Conservation (phyloP, 2,329 filamentous ascomycete species). For the Neurospora sp. region DNA sequence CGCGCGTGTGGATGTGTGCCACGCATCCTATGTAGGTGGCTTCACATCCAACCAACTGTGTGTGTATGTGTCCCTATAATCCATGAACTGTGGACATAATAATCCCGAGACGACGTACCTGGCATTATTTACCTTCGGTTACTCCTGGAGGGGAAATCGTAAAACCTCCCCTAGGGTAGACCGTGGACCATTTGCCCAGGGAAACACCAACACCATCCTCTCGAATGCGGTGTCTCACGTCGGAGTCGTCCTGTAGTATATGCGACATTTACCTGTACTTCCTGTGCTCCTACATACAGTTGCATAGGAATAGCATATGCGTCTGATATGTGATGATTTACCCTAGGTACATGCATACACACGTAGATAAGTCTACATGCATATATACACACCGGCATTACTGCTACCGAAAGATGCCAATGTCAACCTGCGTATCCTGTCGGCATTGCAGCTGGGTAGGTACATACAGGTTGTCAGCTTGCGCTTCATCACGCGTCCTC, state of each 20-base stretch:
- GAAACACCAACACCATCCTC: not conserved
- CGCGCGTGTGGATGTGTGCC: not conserved
- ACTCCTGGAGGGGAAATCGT: not conserved
- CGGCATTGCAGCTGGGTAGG: not conserved
- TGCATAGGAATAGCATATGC: not conserved
- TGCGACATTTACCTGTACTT: not conserved
- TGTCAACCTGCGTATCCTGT: not conserved
- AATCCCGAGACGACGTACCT: not conserved
- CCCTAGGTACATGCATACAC: not conserved
- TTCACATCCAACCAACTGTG: not conserved
- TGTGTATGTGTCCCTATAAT: not conserved
- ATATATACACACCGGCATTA: not conserved
- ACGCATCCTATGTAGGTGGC: not conserved
- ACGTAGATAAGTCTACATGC: too few relatives aligned
- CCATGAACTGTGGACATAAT: not conserved
- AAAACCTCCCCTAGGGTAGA: not conserved
- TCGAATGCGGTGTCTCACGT: not conserved
- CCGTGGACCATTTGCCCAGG: not conserved
- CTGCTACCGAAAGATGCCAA: too few relatives aligned
- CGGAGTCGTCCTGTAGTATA: not conserved
- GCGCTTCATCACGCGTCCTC: not conserved
- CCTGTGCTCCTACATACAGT: not conserved
- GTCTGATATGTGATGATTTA: not conserved
- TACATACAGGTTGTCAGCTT: too few relatives aligned
- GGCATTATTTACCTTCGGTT: not conserved